Percentiles rank a stretch among this genome's conserved stretches.
phyloP scores from a whole-genome alignment of 768 basidiomycete species.

The Trametes villosa region DNA sequence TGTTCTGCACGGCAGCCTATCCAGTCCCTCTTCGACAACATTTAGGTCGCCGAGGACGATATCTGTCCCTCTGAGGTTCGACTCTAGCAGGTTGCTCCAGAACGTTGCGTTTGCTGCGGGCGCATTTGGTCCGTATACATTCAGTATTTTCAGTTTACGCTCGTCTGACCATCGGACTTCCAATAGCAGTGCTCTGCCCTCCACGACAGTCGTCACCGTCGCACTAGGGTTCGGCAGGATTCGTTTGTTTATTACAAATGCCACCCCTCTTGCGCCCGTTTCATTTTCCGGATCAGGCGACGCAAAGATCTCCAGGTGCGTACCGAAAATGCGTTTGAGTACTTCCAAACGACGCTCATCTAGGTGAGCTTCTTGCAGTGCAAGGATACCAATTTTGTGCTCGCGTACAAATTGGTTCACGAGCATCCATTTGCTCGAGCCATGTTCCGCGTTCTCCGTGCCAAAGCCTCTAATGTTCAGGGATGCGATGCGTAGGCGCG shows the following conservation, averaged over 20 bases:
- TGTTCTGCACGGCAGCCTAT: not conserved
- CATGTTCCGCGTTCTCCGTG: too few relatives aligned
- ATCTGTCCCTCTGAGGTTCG: not conserved
- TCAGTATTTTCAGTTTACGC: not conserved
- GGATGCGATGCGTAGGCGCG: too few relatives aligned
- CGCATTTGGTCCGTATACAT: not conserved
- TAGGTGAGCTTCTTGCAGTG: not conserved
- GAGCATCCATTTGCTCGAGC: not conserved
- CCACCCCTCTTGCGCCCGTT: not conserved
- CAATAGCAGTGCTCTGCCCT: not conserved
- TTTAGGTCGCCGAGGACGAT: not conserved
- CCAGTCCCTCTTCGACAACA: not conserved
- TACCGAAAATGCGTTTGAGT: not conserved
- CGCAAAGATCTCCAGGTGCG: not conserved
- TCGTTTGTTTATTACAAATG: not conserved
- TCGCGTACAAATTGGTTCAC: not conserved
- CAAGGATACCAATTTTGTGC: not conserved
- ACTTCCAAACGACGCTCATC: not conserved
- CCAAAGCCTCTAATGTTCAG: too few relatives aligned
- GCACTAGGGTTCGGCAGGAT: not conserved
- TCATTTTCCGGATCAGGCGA: not conserved
- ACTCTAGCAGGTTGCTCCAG: not conserved
- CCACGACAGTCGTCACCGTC: not conserved
- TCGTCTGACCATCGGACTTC: not conserved
- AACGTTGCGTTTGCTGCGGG: not conserved